Conservation (phyloP, 108 stramenopile genomes). For the Asterionellopsis glacialis region DNA sequence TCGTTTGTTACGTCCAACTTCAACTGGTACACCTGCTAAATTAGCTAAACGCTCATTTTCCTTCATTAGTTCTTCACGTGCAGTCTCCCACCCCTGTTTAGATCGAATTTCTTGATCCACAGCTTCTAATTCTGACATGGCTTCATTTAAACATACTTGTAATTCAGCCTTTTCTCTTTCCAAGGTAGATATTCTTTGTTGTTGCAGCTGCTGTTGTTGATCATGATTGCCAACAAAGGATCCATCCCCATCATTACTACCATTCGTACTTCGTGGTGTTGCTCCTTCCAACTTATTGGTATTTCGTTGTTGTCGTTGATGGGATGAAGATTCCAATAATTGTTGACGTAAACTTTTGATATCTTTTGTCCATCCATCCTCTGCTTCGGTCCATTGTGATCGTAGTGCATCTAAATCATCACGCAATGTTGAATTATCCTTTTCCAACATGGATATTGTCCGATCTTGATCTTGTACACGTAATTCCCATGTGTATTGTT, state of each 20-base stretch:
- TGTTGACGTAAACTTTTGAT: slow-evolving; percentile 30
- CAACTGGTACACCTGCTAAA: too few relatives aligned
- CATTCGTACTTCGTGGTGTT: slow-evolving; percentile 6
- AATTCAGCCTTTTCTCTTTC: slow-evolving; percentile 52
- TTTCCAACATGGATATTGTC: slow-evolving; percentile 24
- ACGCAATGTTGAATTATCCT: slow-evolving; percentile 22
- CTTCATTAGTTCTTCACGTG: too few relatives aligned
- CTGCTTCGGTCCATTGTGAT: slow-evolving; percentile 45
- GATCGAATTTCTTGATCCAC: slow-evolving; percentile 39
- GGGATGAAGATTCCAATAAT: too few relatives aligned
- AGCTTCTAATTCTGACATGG: slow-evolving; percentile 53
- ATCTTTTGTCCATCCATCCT: slow-evolving; percentile 36
- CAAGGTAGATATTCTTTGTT: slow-evolving; percentile 16
- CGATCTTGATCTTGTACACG: slow-evolving; percentile 59
- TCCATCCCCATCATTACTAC: not conserved
- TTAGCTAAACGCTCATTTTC: too few relatives aligned
- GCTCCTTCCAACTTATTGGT: slow-evolving; percentile 18
- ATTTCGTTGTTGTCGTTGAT: too few relatives aligned
- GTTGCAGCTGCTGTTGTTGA: too few relatives aligned
- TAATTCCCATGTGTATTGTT: slow-evolving; percentile 63
- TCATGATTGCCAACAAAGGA: slow-evolving; percentile 13
- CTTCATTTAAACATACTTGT: slow-evolving; percentile 53
- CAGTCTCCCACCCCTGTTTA: not conserved
- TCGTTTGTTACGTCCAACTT: too few relatives aligned
- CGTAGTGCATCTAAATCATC: slow-evolving; percentile 36